Conservation (phyloP, 176 grass and related monocot species). For the Phyllostachys edulis region DNA sequence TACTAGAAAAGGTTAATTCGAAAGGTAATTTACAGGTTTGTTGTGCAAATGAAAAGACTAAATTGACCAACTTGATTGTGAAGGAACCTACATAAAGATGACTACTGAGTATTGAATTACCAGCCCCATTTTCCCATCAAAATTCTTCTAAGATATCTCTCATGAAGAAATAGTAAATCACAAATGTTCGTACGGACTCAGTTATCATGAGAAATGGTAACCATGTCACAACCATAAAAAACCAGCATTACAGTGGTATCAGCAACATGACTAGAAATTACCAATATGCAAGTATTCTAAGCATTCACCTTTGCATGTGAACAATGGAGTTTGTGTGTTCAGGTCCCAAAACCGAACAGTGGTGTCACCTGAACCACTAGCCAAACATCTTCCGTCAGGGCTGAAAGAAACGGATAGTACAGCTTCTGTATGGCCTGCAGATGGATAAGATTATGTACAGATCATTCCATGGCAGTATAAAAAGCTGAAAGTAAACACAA, state of each 20-base stretch:
- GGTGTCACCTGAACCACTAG: slow-evolving; percentile 92
- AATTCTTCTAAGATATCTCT: not conserved
- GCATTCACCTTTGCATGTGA: slow-evolving; percentile 82
- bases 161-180: not conserved
- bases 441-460: not conserved
- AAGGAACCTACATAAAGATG: not conserved
- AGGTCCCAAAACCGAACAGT: slow-evolving; percentile 92
- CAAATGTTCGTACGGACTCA: not conserved
- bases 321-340: slow-evolving; percentile 83
- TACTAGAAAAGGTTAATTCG: not conserved
- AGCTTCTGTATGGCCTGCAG: slow-evolving; percentile 87
- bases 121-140: not conserved
- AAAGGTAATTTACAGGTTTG: not conserved
- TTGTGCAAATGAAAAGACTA: not conserved
- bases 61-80: not conserved
- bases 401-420: slow-evolving; percentile 91
- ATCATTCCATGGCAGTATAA: not conserved
- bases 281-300: not conserved
- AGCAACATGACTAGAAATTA: not conserved
- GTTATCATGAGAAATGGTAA: not conserved
- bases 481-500: not conserved
- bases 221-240: not conserved
- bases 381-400: slow-evolving; percentile 70
- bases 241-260: not conserved
- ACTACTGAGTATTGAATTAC: not conserved